Base-by-base conservation (phyloP, 2,329 filamentous ascomycete species). In the Neodidymelliopsis sp. region DNA sequence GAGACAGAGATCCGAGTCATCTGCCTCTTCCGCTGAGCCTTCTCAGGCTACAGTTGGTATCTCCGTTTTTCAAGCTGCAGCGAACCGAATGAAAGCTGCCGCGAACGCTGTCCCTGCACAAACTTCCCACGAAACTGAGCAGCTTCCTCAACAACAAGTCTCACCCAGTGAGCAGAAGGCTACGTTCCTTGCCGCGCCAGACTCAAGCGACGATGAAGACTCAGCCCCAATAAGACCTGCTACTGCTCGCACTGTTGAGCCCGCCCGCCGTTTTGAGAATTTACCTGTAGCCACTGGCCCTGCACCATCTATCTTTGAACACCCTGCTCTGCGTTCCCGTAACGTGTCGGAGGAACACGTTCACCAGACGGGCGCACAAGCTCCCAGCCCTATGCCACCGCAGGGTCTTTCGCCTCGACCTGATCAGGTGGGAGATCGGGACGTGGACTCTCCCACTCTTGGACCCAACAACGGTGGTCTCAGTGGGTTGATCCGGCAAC, bases 401-500 rank as follows among this genome's bases (percentile, higher is more conserved):
- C 46, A 34, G 13, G 29, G 19, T 18, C 33, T 38, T 1, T 55
- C 53, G 4, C 48, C 49, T 8, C 51, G 51, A 9, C 37, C 60
- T 44, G 54, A 57, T 12, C 47, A 63, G 16, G 27, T 52, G 2
- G 56, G 63, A 16, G 64, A 62, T 24, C 45, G 50, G 6, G 72
- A 70, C n/a, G 42, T 75, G 15, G 90, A 96, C 63, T 96, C 91
- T 0, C 91, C 92, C 0, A 95, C 90, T 0, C 75, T 96, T 5
- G 88, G 88, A 2, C 87, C 89, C 0, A 78, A 78, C 12, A 75
- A 76, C 27, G 57, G 70, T 13, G 91, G 90, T 1, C 78, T 97
- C 12, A 93, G 87, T 63, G 89, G 88, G 2, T 83, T 96, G 78
- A 86, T 96, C 34, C 85, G 88, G 23, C 87, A 92, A 54, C 94